Base-by-base conservation (phyloP, 495 filamentous ascomycete genomes). In the Xylaria telfairii region DNA sequence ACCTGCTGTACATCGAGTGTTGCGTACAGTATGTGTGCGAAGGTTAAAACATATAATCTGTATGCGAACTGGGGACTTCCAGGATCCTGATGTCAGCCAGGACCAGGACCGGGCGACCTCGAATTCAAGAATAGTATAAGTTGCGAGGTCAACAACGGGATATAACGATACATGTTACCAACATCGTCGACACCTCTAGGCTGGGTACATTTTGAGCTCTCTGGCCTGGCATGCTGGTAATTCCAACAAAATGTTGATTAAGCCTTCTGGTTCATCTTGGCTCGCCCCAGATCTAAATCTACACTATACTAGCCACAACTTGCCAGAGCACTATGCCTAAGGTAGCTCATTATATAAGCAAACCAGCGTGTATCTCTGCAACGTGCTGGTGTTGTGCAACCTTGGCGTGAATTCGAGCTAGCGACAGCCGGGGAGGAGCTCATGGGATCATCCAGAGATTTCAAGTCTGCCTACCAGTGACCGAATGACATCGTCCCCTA, bases 361-460 rank as follows among this genome's bases (percentile, higher is more conserved):
- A 59, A 9, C 34, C 56, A 69, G 56, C 32, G 59, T 34, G 42
- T 62, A 39, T 53, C 54, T 53, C 54, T 41, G 66, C 66, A 61
- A 39, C 56, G 17, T 68, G 66, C 42, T 67, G 47, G 64, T 42
- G 64, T 59, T 59, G 65, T 67, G 51, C 65, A 28, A 66, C 64
- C 42, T 65, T 56, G 64, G 41, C 64, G 47, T 67, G 47, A 41
- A 54, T 53, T 41, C 13, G 15, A 56, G 44, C 28, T 46, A 57
- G 49, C 34, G 24, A 59, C 13, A 59, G 49, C 57, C 30, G 57
- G 67, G 57, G 41, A 39, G 34, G 24, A 53, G 67, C 57, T 69
- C 67, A 69, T 69, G 67, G 44, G 67, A 69, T 44, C 67, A 69
- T 21, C 67, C 44, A 69, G 57, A 69, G 59, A 69, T 69, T 69